Evolutionary conservation across 306 rosid species (phyloP), one percentile per base, ranked within the genome.

Genomic region (Spatholobus suberectus): DNA sequence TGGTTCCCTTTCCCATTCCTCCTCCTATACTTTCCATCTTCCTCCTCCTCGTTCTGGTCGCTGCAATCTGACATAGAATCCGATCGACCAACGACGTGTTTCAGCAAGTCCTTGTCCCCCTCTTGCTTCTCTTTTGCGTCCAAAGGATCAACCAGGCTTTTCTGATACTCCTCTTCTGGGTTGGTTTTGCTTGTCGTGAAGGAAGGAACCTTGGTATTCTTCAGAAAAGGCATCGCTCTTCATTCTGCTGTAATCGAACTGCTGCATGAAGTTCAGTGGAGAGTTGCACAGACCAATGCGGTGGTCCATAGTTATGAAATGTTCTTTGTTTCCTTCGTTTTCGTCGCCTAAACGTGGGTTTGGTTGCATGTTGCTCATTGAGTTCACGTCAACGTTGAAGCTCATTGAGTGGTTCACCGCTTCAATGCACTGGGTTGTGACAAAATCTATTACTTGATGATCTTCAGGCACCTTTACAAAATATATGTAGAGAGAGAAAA

Each of bases 61-160:
- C 96, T 96, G 83, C 97, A 96, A 82, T 92, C 99, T 6, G 99
- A 96, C 77, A 88, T 65, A 0, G 97, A 92, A 86, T 89, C 93
- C 29, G 90, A 85, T 70, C 89, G 65, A 2, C 94, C 96, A 43
- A 76, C 85, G 41, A 70, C 91, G 0, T 86, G 83, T 85, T 87
- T 89, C 79, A 84, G 61, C 8, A 82, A 84, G 20, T 91, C 92
- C 85, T 88, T 89, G 10, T 93, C 85, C 15, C 85, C 77, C 11
- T 85, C 93, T 27, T 82, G 92, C 83, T 87, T 85, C 65, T 92
- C 70, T 7, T 27, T 61, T 61, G 20, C 20, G 4, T 59, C 94
- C 37, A 62, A 34, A n/a, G n/a, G n/a, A n/a, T n/a, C n/a, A n/a
- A n/a, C n/a, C n/a, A n/a, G 65, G 73, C 87, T 72, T 79, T 75